A percentile compares a stretch with the other conserved stretches of the same genome.
phyloP scores from a whole-genome alignment of 148 eudicot genomes.

The Chenopodium formosanum region DNA sequence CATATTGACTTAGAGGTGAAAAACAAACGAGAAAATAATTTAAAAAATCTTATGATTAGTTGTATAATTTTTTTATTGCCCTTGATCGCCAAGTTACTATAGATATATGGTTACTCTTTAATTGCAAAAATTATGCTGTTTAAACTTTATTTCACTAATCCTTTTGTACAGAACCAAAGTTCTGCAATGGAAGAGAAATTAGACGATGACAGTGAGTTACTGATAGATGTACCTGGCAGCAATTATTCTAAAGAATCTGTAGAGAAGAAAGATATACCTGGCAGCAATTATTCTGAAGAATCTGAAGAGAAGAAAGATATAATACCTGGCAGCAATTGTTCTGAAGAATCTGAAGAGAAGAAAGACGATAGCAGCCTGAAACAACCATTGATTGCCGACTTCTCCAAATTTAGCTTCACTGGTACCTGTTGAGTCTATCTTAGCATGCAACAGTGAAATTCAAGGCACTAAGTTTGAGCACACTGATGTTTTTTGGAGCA shows the following conservation, averaged over 20 bases:
- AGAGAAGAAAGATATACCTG: too few species aligned
- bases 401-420: neutral
- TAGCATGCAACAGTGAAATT: neutral
- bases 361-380: conserved; percentile 15
- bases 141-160: neutral
- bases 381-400: conserved; percentile 7
- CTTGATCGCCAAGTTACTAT: neutral
- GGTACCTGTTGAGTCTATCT: neutral
- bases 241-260: neutral
- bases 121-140: neutral
- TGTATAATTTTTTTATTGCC: neutral
- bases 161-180: conserved; percentile 36
- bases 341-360: conserved; percentile 30
- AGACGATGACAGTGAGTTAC: conserved; percentile 45
- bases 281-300: conserved; percentile 37
- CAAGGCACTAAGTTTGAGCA: neutral
- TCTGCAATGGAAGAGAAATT: conserved; percentile 20
- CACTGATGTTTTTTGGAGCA: neutral
- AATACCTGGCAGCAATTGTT: conserved; percentile 29
- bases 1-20: neutral
- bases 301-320: conserved; percentile 25
- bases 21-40: neutral
- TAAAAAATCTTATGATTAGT: neutral
- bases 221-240: conserved; percentile 75
- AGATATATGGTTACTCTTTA: neutral